These are phyloP conservation scores for Capsicum pubescens DNA, from an alignment of 257 asterid species.

Conservation along the genomic window DNA sequence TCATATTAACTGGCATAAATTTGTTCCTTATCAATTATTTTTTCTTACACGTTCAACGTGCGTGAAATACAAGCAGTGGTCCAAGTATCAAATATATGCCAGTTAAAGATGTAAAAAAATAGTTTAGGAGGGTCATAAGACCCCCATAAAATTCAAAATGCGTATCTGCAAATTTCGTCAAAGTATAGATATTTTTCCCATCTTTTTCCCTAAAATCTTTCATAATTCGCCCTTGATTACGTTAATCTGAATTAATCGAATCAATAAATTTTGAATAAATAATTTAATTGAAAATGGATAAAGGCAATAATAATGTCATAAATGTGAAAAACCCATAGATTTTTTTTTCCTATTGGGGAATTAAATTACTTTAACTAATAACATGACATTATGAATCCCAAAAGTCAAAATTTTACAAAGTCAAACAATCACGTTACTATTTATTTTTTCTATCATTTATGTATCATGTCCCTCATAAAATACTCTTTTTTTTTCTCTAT, in stretches of 20 bases:
- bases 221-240: not conserved
- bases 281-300: not conserved
- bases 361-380: not conserved
- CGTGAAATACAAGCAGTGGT: too few species aligned
- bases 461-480: not conserved
- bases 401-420: not conserved
- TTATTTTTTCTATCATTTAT: slow-evolving; percentile 2
- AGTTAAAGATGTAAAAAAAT: too few species aligned
- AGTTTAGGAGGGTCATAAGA: too few species aligned
- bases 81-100: too few species aligned
- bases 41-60: too few species aligned
- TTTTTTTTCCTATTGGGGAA: not conserved
- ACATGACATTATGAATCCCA: not conserved
- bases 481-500: not conserved
- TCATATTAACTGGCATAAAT: too few species aligned
- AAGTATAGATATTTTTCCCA: too few species aligned
- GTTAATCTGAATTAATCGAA: not conserved
- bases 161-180: too few species aligned
- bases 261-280: not conserved
- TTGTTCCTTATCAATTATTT: too few species aligned
- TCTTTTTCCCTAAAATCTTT: too few species aligned
- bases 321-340: not conserved
- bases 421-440: slow-evolving; percentile 24
- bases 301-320: not conserved
- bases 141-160: too few species aligned